A percentile compares a stretch with the other conserved stretches of the same genome.
phyloP scores from a whole-genome alignment of 1,284 basidiomycete genomes.

The Fomitopsis schrenkii region DNA sequence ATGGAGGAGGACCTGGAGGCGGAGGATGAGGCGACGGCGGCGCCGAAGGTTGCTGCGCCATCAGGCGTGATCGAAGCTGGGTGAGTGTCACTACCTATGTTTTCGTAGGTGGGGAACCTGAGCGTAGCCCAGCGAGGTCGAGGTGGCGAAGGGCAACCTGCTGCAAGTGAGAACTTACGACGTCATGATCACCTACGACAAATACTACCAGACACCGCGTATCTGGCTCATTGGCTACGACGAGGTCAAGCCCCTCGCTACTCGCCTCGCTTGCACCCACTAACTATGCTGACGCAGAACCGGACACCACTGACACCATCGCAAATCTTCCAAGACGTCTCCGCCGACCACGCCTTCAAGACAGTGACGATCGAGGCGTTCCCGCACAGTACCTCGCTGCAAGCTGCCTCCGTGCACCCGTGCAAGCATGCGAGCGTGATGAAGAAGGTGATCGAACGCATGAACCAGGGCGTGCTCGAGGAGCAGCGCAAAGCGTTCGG shows the following conservation, averaged over 20 bases:
- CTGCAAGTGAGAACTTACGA: slow-evolving; percentile 98
- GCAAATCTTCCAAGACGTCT: slow-evolving; percentile 97
- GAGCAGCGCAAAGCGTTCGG: slow-evolving; percentile 54
- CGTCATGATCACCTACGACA: slow-evolving; percentile 99
- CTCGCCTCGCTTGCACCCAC: slow-evolving; percentile 3
- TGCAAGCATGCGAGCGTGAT: slow-evolving; percentile 99
- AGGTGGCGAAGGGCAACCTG: slow-evolving; percentile 76
- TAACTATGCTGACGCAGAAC: slow-evolving; percentile 47
- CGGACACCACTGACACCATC: slow-evolving; percentile 80
- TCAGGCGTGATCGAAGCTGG: slow-evolving; percentile 20
- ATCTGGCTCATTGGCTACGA: slow-evolving; percentile 96
- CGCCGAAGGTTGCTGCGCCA: slow-evolving; percentile 42
- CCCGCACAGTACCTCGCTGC: slow-evolving; percentile 83
- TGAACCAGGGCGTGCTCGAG: slow-evolving; percentile 86
- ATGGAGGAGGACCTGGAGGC: slow-evolving; percentile 35
- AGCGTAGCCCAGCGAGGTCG: slow-evolving; percentile 41
- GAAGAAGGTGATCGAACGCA: slow-evolving; percentile 99
- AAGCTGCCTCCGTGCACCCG: slow-evolving; percentile 92
- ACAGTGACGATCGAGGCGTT: slow-evolving; percentile 99
- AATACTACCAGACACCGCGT: slow-evolving; percentile 95
- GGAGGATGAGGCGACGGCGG: slow-evolving; percentile 75
- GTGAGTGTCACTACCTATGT: slow-evolving; percentile 15
- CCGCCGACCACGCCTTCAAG: slow-evolving; percentile 96
- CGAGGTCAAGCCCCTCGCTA: slow-evolving; percentile 53
- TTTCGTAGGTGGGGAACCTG: not conserved